Evolutionary conservation across 2,329 filamentous ascomycete species (phyloP).

Genomic region (Aquanectria penicillioides): DNA sequence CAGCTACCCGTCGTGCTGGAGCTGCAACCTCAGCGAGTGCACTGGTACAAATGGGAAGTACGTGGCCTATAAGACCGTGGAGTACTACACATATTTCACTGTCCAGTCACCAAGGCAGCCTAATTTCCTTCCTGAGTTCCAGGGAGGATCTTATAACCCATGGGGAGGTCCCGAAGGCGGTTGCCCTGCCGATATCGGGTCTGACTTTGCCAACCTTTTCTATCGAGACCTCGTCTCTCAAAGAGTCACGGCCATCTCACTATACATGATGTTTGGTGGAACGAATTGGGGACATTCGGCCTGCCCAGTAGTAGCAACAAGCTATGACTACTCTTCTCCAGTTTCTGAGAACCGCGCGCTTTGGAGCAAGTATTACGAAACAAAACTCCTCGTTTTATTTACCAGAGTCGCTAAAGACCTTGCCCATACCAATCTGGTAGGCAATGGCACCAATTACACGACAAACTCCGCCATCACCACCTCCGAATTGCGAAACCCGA

Average conservation of each 20-base stretch:
- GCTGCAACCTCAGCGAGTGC: constrained; percentile 70
- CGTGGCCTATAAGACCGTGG: constrained; percentile 60
- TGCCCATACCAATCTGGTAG: constrained; percentile 61
- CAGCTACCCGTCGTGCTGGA: constrained; percentile 68
- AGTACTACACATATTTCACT: constrained; percentile 45
- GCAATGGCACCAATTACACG: constrained; percentile 43
- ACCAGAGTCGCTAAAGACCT: constrained; percentile 66
- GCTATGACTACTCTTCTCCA: constrained; percentile 72
- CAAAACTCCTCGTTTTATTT: constrained; percentile 69
- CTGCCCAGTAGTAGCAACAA: constrained; percentile 66
- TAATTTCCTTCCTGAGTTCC: constrained; percentile 41
- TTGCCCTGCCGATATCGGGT: constrained; percentile 63
- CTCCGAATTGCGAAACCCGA: constrained; percentile 67
- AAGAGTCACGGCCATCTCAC: constrained; percentile 65
- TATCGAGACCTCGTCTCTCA: constrained; percentile 71
- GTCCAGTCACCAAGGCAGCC: constrained; percentile 37
- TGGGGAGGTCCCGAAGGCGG: constrained; percentile 69
- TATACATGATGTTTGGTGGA: constrained; percentile 74
- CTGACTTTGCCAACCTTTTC: constrained; percentile 71
- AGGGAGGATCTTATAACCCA: constrained; percentile 60
- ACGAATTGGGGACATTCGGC: constrained; percentile 71
- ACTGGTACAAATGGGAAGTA: constrained; percentile 68
- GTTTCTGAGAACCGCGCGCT: constrained; percentile 68
- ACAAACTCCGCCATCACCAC: constrained; percentile 62
- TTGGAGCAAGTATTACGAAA: constrained; percentile 70